These are phyloP conservation scores for Carex scoparia DNA, from an alignment of 176 grass and related monocot genomes.

Conservation along the genomic window DNA sequence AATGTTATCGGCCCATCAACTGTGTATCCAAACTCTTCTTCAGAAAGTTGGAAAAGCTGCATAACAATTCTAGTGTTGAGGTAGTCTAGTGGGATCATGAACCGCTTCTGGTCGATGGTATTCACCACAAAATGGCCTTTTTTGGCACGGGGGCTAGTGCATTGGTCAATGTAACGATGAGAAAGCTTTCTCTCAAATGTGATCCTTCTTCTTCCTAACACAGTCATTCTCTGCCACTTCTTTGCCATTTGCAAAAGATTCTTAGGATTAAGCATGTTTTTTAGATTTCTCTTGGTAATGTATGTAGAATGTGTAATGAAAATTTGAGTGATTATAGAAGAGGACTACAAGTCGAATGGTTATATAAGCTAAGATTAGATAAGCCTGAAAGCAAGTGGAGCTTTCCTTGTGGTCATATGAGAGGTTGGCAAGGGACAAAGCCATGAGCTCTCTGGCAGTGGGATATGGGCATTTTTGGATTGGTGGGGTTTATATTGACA, in stretches of 20 bases:
- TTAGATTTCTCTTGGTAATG: neutral
- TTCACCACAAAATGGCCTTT: conserved; percentile 44
- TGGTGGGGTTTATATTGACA: no score
- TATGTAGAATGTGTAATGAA: neutral
- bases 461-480: no score
- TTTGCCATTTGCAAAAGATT: conserved; percentile 42
- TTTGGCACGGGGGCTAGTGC: conserved; percentile 10
- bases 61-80: no score
- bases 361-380: neutral
- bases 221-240: conserved; percentile 54
- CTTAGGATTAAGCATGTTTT: conserved; percentile 43
- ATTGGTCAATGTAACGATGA: neutral
- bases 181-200: neutral
- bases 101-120: neutral
- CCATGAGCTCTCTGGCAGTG: no score
- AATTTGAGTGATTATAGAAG: neutral
- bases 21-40: no score
- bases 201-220: conserved; percentile 28
- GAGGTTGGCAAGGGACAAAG: no score
- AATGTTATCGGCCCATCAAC: no score
- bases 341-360: neutral
- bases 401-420: neutral
- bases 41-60: no score
- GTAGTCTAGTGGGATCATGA: no score
- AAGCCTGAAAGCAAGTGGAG: neutral